Evolutionary conservation across 2,329 filamentous ascomycete species (phyloP).

Genomic region (Paecilomyces formosus): DNA sequence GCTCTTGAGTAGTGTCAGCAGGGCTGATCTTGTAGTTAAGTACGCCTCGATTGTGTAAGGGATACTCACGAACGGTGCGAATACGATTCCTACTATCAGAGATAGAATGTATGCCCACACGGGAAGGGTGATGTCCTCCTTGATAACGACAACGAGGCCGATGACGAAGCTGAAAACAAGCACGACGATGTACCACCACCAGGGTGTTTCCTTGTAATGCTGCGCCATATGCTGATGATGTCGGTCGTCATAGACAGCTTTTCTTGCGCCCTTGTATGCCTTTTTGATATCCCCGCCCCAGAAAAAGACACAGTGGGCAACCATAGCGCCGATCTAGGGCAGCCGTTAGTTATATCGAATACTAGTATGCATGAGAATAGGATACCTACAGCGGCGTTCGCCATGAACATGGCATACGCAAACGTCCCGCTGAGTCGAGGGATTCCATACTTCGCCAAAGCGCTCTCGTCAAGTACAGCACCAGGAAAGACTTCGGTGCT

Average conservation of each 20-base stretch:
- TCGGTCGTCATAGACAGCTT: constrained; percentile 40
- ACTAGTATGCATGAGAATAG: background rate
- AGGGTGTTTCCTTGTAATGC: constrained; percentile 44
- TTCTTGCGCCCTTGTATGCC: constrained; percentile 41
- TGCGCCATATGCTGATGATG: constrained; percentile 48
- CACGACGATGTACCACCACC: constrained; percentile 25
- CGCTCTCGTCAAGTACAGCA: constrained; percentile 16
- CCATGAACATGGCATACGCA: constrained; percentile 49
- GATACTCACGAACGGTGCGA: constrained; percentile 14
- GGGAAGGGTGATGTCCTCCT: constrained; percentile 22
- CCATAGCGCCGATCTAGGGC: constrained; percentile 46
- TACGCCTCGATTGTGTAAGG: background rate
- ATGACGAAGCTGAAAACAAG: constrained; percentile 22
- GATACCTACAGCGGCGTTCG: constrained; percentile 46
- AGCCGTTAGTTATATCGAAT: constrained; percentile 2
- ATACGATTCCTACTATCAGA: constrained; percentile 18
- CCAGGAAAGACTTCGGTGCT: constrained; percentile 33
- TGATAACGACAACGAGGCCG: constrained; percentile 19
- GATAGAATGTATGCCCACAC: constrained; percentile 25
- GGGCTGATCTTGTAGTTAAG: background rate
- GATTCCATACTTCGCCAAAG: constrained; percentile 37
- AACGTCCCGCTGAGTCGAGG: constrained; percentile 45
- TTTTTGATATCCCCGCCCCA: constrained; percentile 47
- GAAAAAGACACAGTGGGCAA: constrained; percentile 47
- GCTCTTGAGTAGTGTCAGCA: constrained; percentile 29